These are phyloP conservation scores for Elsinoe arachidis DNA, from an alignment of 2,329 filamentous ascomycete genomes.

Conservation along the genomic window DNA sequence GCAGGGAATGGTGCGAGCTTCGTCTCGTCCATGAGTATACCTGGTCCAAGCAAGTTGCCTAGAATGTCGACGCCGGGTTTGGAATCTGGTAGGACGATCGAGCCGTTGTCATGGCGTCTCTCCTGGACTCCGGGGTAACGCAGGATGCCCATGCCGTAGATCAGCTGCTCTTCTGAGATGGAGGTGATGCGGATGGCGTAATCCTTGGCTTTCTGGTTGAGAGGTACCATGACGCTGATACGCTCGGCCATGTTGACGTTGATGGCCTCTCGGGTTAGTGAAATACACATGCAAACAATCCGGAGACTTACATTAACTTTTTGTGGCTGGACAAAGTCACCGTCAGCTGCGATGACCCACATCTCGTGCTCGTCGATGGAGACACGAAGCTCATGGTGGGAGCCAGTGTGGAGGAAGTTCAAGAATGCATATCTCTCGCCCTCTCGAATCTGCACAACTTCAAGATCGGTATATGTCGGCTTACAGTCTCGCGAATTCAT, in stretches of 20 bases:
- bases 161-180: constrained; percentile 16
- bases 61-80: constrained; percentile 14
- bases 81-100: constrained; percentile 14
- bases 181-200: constrained; percentile 17
- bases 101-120: not conserved
- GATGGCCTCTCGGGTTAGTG: not conserved
- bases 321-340: constrained; percentile 18
- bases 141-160: constrained; percentile 16
- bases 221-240: constrained; percentile 17
- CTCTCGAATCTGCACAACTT: constrained; percentile 16
- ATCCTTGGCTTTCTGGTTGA: constrained; percentile 16
- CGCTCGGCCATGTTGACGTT: constrained; percentile 16
- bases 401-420: constrained; percentile 19
- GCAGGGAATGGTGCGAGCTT: constrained; percentile 16
- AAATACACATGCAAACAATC: not conserved
- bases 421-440: constrained; percentile 17
- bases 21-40: constrained; percentile 17
- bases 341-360: constrained; percentile 20
- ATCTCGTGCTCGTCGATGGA: constrained; percentile 18
- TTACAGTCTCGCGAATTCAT: constrained; percentile 17
- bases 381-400: constrained; percentile 18
- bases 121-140: constrained; percentile 16
- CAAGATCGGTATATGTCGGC: constrained; percentile 16
- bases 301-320: constrained; percentile 16
- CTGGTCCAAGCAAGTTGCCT: constrained; percentile 14